phyloP scores from a whole-genome alignment of 2,329 filamentous ascomycete species.

The Botrytis aclada region DNA sequence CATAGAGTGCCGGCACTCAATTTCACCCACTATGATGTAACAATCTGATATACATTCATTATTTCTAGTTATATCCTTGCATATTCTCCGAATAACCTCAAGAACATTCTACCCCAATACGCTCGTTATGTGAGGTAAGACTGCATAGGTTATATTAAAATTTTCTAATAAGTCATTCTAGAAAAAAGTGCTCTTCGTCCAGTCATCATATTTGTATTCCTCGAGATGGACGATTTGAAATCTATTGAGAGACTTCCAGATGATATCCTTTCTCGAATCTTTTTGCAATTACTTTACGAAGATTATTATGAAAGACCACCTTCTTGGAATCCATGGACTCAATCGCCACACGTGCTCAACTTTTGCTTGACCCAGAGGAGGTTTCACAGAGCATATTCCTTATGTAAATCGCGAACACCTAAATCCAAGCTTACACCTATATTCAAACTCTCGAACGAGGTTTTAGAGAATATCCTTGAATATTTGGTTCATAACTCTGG shows the following conservation, averaged over 20 bases:
- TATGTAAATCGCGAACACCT: conserved; percentile 12
- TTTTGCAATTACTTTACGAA: conserved; percentile 15
- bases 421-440: conserved; percentile 20
- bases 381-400: conserved; percentile 18
- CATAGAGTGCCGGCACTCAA: conserved; percentile 20
- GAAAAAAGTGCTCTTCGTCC: background rate
- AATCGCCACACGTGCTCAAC: conserved; percentile 13
- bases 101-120: background rate
- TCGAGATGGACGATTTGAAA: conserved; percentile 14
- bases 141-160: background rate
- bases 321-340: conserved; percentile 12
- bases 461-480: conserved; percentile 24
- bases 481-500: conserved; percentile 49
- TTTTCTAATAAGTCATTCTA: conserved; percentile 10
- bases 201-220: background rate
- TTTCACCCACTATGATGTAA: conserved; percentile 17
- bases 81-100: conserved; percentile 9
- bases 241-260: conserved; percentile 19
- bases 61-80: conserved; percentile 1
- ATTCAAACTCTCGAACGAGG: conserved; percentile 23
- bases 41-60: background rate
- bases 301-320: conserved; percentile 1
- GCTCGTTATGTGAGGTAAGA: conserved; percentile 14
- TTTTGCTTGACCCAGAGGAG: conserved; percentile 19
- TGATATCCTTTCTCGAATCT: conserved; percentile 20